Evolutionary conservation across 73 alveolate species (phyloP).

Genomic region (Symbiodinium natans): DNA sequence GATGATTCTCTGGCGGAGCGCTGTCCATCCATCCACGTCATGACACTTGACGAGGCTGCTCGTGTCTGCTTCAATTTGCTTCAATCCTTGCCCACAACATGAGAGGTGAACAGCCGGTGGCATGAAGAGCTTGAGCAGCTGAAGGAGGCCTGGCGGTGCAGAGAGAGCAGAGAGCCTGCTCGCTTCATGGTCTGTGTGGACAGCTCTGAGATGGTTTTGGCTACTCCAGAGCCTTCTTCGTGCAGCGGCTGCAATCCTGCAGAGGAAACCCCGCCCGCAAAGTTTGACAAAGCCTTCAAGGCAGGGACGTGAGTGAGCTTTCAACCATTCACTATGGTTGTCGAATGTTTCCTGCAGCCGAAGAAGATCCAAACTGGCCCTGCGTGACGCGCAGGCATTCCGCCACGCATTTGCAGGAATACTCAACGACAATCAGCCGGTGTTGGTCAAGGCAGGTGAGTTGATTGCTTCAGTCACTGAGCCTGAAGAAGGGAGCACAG

Average conservation of each 20-base stretch:
- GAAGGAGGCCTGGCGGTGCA: background rate
- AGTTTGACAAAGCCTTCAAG: background rate
- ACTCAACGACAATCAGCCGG: conserved; percentile 34
- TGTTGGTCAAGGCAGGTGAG: conserved; percentile 13
- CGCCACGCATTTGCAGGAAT: background rate
- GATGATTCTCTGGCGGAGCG: conserved; percentile 21
- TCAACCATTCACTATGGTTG: too few relatives aligned
- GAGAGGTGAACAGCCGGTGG: background rate
- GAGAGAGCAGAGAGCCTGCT: too few relatives aligned
- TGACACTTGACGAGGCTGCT: conserved; percentile 29
- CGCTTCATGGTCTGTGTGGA: too few relatives aligned
- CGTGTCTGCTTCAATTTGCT: too few relatives aligned
- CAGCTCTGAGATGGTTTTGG: too few relatives aligned
- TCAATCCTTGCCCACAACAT: too few relatives aligned
- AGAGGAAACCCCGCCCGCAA: background rate
- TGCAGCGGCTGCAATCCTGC: background rate
- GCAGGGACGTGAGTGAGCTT: background rate
- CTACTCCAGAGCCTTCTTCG: too few relatives aligned
- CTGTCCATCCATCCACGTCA: conserved; percentile 9
- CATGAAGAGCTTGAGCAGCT: background rate
- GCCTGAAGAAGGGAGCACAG: too few relatives aligned
- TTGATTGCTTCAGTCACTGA: background rate
- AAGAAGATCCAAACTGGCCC: too few relatives aligned
- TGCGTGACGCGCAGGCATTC: too few relatives aligned
- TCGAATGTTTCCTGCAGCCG: too few relatives aligned